Evolutionary conservation across 805 yeast genomes (phyloP).

Genomic region (Starmerella floris): DNA sequence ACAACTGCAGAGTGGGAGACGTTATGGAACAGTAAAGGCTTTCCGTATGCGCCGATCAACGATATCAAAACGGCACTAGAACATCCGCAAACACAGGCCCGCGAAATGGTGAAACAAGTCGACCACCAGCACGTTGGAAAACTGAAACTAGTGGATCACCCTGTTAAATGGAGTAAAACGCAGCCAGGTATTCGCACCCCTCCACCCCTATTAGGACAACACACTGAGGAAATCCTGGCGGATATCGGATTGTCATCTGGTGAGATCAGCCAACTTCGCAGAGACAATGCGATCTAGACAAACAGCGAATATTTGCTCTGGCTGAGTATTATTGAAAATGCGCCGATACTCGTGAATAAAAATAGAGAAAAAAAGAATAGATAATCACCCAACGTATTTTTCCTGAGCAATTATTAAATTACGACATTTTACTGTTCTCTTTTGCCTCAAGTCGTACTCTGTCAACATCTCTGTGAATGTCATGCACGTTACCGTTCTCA

Average conservation of each 20-base stretch:
- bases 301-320: too few relatives aligned
- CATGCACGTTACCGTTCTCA: too few relatives aligned
- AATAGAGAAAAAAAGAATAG: too few relatives aligned
- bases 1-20: conserved; percentile 30
- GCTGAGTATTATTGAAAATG: too few relatives aligned
- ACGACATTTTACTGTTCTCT: too few relatives aligned
- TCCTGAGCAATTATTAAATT: too few relatives aligned
- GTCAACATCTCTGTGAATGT: too few relatives aligned
- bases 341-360: too few relatives aligned
- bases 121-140: conserved; percentile 29
- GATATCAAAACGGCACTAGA: conserved; percentile 29
- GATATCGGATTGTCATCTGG: conserved; percentile 20
- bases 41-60: conserved; percentile 33
- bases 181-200: conserved; percentile 27
- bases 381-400: too few relatives aligned
- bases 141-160: conserved; percentile 29
- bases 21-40: conserved; percentile 25
- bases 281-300: conserved; percentile 20
- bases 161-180: conserved; percentile 30
- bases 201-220: conserved; percentile 33
- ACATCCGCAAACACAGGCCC: conserved; percentile 29
- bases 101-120: conserved; percentile 29
- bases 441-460: too few relatives aligned
- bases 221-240: conserved; percentile 27
- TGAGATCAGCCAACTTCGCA: conserved; percentile 20